These are phyloP conservation scores for Medicago arabica DNA, from an alignment of 306 rosid species.

Conservation along the genomic window DNA sequence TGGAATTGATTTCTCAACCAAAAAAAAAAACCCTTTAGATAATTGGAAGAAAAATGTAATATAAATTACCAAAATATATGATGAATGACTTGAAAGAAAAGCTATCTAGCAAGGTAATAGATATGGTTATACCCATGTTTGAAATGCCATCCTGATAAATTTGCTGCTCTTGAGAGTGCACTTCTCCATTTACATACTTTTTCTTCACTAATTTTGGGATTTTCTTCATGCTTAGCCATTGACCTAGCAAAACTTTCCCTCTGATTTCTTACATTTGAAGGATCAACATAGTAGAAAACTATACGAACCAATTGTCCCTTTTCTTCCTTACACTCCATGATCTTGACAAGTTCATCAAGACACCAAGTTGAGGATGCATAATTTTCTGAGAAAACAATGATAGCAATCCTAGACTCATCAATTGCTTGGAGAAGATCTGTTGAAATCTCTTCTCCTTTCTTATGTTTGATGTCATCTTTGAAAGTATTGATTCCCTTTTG, in stretches of 20 bases:
- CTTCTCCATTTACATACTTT: conserved; percentile 21
- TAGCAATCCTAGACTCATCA: conserved; percentile 37
- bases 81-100: background rate
- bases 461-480: conserved; percentile 34
- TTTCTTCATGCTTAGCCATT: conserved; percentile 21
- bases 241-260: conserved; percentile 28
- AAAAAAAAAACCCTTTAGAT: too few species aligned
- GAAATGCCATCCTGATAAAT: conserved; percentile 44
- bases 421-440: conserved; percentile 23
- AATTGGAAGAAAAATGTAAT: background rate
- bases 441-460: conserved; percentile 34
- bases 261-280: conserved; percentile 40
- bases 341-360: conserved; percentile 39
- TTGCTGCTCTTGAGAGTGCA: conserved; percentile 32
- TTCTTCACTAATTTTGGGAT: background rate
- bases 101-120: conserved; percentile 1
- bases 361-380: conserved; percentile 44
- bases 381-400: conserved; percentile 38
- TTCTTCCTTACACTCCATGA: conserved; percentile 32
- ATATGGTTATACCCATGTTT: conserved; percentile 32
- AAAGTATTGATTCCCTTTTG: conserved; percentile 41
- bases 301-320: conserved; percentile 31
- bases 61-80: background rate
- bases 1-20: too few species aligned
- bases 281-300: conserved; percentile 38